Conservation (phyloP, 371 early-diverging fungal genomes). For the Phascolomyces articulosus region DNA sequence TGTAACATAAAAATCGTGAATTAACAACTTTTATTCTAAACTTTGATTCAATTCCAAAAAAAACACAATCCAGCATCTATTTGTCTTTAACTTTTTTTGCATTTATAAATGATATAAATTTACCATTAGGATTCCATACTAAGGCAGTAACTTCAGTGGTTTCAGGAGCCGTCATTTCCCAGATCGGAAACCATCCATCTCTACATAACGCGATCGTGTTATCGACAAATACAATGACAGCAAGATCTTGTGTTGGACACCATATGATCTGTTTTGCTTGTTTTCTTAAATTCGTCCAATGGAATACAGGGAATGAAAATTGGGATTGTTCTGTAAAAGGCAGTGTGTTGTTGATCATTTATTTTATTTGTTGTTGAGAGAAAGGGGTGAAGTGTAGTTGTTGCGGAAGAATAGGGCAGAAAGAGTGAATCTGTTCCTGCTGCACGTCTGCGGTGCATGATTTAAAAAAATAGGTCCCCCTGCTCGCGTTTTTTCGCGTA, state of each 20-base stretch:
- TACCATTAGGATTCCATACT: constrained; percentile 12
- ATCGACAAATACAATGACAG: constrained; percentile 7
- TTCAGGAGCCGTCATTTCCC: constrained; percentile 6
- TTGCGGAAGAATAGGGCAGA: too few relatives aligned
- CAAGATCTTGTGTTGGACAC: constrained; percentile 16
- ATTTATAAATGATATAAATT: too few relatives aligned
- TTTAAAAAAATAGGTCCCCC: too few relatives aligned
- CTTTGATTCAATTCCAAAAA: too few relatives aligned
- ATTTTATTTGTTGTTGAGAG: too few relatives aligned
- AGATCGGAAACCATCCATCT: constrained; percentile 7
- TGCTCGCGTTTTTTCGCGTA: too few relatives aligned
- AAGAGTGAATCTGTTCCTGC: too few relatives aligned
- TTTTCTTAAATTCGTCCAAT: constrained; percentile 5
- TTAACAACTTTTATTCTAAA: too few relatives aligned
- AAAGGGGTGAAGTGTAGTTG: too few relatives aligned
- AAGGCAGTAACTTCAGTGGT: not conserved
- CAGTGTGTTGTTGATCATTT: not conserved
- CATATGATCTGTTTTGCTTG: constrained; percentile 7
- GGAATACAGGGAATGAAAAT: constrained; percentile 6
- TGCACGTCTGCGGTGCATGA: too few relatives aligned
- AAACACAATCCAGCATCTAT: too few relatives aligned
- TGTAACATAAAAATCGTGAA: not conserved
- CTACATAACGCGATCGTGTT: constrained; percentile 8
- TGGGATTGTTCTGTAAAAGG: not conserved
- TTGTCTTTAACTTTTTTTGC: too few relatives aligned